These are phyloP conservation scores for Dissoconium aciculare DNA, from an alignment of 2,329 filamentous ascomycete species.

Conservation along the genomic window DNA sequence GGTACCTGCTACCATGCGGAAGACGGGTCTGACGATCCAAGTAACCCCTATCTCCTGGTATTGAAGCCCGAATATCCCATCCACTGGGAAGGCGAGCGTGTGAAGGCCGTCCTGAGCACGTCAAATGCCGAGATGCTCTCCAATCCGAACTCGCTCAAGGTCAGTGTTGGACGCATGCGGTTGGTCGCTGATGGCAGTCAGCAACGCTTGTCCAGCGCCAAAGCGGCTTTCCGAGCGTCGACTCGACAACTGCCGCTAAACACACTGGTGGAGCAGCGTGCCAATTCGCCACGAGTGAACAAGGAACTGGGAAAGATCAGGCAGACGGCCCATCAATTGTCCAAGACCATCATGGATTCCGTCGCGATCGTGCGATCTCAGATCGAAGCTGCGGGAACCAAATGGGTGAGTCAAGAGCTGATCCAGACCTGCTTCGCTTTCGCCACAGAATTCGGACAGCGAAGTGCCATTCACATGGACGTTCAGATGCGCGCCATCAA, in stretches of 20 bases:
- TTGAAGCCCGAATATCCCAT: conserved; percentile 66
- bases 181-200: conserved; percentile 81
- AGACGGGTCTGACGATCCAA: conserved; percentile 54
- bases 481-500: conserved; percentile 92
- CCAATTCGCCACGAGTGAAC: conserved; percentile 86
- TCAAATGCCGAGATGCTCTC: conserved; percentile 50
- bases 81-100: conserved; percentile 61
- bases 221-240: conserved; percentile 62
- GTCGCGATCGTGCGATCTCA: conserved; percentile 85
- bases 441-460: conserved; percentile 95
- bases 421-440: conserved; percentile 98
- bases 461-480: conserved; percentile 89
- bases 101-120: conserved; percentile 31
- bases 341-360: conserved; percentile 97
- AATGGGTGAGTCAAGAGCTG: conserved; percentile 79
- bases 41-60: conserved; percentile 72
- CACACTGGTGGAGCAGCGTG: conserved; percentile 78
- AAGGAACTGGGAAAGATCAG: conserved; percentile 83
- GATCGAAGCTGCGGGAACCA: conserved; percentile 39
- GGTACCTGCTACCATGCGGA: conserved; percentile 61
- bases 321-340: conserved; percentile 88
- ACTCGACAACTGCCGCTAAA: conserved; percentile 75
- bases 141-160: conserved; percentile 52
- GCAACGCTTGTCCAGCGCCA: conserved; percentile 61
- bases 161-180: conserved; percentile 73